Evolutionary conservation across 1,284 basidiomycete genomes (phyloP), one percentile per base, ranked within the genome.

Genomic region (Irpex lacteus): DNA sequence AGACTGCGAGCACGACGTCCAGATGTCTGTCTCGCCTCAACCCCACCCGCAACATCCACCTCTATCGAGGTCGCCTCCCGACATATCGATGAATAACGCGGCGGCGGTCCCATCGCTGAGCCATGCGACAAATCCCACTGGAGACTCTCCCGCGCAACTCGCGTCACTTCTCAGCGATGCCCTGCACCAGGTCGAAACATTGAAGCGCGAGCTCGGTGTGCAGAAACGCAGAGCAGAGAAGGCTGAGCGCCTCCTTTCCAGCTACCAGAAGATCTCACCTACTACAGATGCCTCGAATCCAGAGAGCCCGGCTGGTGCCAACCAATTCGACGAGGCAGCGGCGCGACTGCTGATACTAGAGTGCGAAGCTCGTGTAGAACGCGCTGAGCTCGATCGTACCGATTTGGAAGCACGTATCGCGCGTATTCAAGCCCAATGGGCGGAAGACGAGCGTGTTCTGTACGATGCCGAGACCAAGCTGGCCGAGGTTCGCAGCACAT

Each of bases 341-440:
- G 71, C 78, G 32, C 76, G 77, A 62, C 70, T 71, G 68, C 70
- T 72, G 69, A 77, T 76, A 74, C 69, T 71, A 55, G 82, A 87
- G 2, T 81, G 76, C 63, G 85, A 88, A 65, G 76, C 78, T 38
- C 83, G 82, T 60, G 76, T 80, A 11, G 76, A 80, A 36, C 75
- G 76, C 60, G 82, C 83, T 9, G 85, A 90, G 72, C 70, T 75
- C 32, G 81, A 80, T 4, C 78, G 84, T 60, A 87, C 88, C 67
- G 87, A 89, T 2, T 81, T 84, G 6, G 81, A 85, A 36, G 80
- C 82, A 2, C 80, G 83, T 6, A 72, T 83, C 66, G 77, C 80
- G 63, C 73, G 79, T 61, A 70, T 88, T 59, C 72, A 79, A 50
- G 83, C 87, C 36, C 76, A 77, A 34, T 90, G 87, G 86, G 60